Conservation (phyloP, 2,329 filamentous ascomycete species). For the Beauveria pseudobassiana region DNA sequence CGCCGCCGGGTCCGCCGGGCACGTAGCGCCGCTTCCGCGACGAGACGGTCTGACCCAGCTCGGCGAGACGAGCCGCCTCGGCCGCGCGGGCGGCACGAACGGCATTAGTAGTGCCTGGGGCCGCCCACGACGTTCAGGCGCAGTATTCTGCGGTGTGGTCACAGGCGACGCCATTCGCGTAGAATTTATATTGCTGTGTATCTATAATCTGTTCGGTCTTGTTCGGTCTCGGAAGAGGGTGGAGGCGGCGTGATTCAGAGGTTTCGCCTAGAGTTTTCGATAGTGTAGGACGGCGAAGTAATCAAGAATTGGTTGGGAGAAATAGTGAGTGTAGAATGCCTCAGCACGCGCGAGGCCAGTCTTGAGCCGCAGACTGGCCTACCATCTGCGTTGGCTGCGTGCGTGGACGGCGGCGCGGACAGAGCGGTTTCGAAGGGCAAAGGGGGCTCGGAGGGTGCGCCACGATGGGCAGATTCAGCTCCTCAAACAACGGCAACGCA, state of each 20-base stretch:
- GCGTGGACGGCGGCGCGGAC: background rate
- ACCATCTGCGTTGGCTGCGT: slow-evolving; percentile 3
- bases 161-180: slow-evolving; percentile 24
- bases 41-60: slow-evolving; percentile 48
- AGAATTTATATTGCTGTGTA: background rate
- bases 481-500: background rate
- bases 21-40: slow-evolving; percentile 71
- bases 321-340: background rate
- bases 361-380: background rate
- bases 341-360: background rate
- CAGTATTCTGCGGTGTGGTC: slow-evolving; percentile 29
- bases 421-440: background rate
- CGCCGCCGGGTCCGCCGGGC: slow-evolving; percentile 78
- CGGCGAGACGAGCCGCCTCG: slow-evolving; percentile 26
- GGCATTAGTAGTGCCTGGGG: slow-evolving; percentile 37
- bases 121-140: slow-evolving; percentile 39
- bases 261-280: slow-evolving; percentile 1
- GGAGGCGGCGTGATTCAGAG: background rate
- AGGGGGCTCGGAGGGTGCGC: background rate
- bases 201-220: background rate
- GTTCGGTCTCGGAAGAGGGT: background rate
- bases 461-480: background rate
- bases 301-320: background rate
- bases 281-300: too few species aligned
- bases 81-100: slow-evolving; percentile 32